phyloP scores from a whole-genome alignment of 129 eudicot genomes.

The Chrysanthemum lavandulifolium region DNA sequence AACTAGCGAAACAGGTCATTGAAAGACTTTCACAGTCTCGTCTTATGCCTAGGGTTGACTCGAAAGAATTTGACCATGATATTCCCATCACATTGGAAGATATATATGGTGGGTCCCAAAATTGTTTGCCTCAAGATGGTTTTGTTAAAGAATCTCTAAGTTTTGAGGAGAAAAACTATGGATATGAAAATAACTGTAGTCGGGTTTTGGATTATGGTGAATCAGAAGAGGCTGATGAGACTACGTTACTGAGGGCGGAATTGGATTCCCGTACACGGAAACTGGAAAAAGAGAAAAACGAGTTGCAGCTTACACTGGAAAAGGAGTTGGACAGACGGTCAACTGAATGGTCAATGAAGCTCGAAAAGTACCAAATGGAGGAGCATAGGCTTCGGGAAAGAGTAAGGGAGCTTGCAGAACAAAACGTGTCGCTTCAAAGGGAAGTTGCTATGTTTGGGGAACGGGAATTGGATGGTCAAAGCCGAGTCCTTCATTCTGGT shows the following conservation, averaged over 20 bases:
- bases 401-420: conserved; percentile 94
- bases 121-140: conserved; percentile 39
- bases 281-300: conserved; percentile 78
- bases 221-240: conserved; percentile 48
- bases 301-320: conserved; percentile 68
- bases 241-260: conserved; percentile 40
- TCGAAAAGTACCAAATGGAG: conserved; percentile 77
- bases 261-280: conserved; percentile 51
- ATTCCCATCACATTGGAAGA: conserved; percentile 87
- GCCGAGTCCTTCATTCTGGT: conserved; percentile 45
- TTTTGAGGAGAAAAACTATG: conserved; percentile 30
- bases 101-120: conserved; percentile 49
- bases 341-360: conserved; percentile 82
- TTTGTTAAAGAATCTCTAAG: conserved; percentile 36
- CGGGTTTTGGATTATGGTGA: conserved; percentile 31
- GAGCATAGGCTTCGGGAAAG: conserved; percentile 95
- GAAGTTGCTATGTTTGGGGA: conserved; percentile 75
- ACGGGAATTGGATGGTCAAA: conserved; percentile 55
- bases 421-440: conserved; percentile 91
- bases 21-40: conserved; percentile 88
- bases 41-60: conserved; percentile 41
- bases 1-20: conserved; percentile 81
- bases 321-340: conserved; percentile 90
- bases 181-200: conserved; percentile 18
- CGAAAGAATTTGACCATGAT: conserved; percentile 50